Evolutionary conservation across 75 land plant genomes (phyloP), one percentile per base, ranked within the genome.

Genomic region (Cupressus sempervirens): DNA sequence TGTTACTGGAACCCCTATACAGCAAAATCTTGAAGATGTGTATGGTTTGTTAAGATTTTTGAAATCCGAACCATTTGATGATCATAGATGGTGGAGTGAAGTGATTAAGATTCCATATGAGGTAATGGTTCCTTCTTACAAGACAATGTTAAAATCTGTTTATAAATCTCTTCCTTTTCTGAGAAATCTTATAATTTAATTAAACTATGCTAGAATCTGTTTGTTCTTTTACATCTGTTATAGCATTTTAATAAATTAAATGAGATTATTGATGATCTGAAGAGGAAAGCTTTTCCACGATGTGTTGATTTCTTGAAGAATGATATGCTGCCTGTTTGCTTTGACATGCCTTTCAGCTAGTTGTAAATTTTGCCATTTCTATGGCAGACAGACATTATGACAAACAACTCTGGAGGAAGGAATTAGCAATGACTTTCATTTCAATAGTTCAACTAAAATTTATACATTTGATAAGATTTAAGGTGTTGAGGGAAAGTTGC

Each of bases 1-100:
- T 86, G 89, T 98, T 32, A 96, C 98, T 83, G 99, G 99, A 84
- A 98, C 99, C 38, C 99, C 99, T 58, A 95, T 98, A 84, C 99
- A 98, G 58, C 89, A 95, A 36, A 89, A 91, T 74, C 95, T 98
- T 81, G 99, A 98, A 86, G 99, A 98, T 73, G 76, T 98, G 74
- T 91, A 89, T 94, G 99, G 99, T 45, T 89, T 98, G 35, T 36
- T 98, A 36, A 88, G 91, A 35, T 98, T 98, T 82, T 90, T 98
- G 62, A 86, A 87, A 86, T 91, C 91, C 34, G 89, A 89, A 80
- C 99, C 99, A 68, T 98, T 96, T 82, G 87, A 94, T 89, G 84
- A 90, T 82, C 82, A 84, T 76, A 90, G 93, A 67, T 96, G 97
- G 97, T 98, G 99, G 99, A 85, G 72, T 85, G 94, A 93, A 85